Evolutionary conservation across 805 yeast genomes (phyloP), one percentile per base, ranked within the genome.

Genomic region (Hanseniaspora singularis): DNA sequence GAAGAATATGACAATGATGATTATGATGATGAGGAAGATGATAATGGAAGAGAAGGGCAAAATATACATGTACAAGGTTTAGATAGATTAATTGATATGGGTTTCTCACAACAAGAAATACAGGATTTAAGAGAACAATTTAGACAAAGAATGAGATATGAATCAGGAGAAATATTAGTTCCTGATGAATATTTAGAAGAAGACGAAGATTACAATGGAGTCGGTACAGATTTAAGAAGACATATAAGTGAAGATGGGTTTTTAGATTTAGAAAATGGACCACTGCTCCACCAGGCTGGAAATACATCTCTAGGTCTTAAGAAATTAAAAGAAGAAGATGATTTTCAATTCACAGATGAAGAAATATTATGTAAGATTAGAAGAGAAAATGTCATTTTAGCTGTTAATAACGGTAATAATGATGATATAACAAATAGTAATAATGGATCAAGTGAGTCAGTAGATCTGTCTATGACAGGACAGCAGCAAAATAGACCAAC

Each of bases 11-110:
- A 51, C 11, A 44, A 50, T 2, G 50, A 41, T 6, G 54, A 44
- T 10, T 41, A 30, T n/a, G 46, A 45, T 19, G 54, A 48, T 14
- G 41, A 39, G 12, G 43, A 47, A 7, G 39, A 37, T 20, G 45
- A 24, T 22, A 37, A 26, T 28, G 49, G 51, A 14, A 46, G 49
- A 10, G 51, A 50, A 4, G 51, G 40, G 5, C 56, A 42, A 2
- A 47, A 38, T 16, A 59, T 70, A 1, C 43, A 41, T 1, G 87
- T 85, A 12, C 73, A 79, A 14, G 96, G 96, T 2, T 85, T 88
- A 60, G 96, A 88, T 60, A 64, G 96, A 34, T 66, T 88, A 44
- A 68, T 87, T 15, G 75, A 77, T 27, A 88, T 87, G 37, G 96
- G 96, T 8, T 84, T 88, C 57, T 71, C 83, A 4, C 83, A 76